Percentiles rank a stretch among this genome's conserved stretches.
Conservation (phyloP, 116 monocot species). For the Zostera marina region DNA sequence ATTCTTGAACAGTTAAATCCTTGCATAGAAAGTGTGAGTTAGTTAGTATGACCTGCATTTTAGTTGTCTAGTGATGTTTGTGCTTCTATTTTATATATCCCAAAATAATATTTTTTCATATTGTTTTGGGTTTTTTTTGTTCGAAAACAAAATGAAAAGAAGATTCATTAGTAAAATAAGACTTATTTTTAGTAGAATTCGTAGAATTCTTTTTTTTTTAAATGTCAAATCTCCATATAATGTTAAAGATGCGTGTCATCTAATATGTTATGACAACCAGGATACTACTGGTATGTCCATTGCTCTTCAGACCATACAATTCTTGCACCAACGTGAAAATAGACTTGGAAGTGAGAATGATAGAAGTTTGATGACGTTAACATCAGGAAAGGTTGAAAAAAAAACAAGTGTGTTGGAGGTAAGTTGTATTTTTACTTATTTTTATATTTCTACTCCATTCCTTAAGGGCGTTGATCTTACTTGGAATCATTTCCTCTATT, state of each 20-base stretch:
- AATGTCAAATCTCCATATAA: too few relatives aligned
- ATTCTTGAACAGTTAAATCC: too few relatives aligned
- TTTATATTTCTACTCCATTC: neutral
- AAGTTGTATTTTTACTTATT: neutral
- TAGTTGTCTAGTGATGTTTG: too few relatives aligned
- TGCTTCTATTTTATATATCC: too few relatives aligned
- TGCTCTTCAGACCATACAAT: conserved; percentile 10
- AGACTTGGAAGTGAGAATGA: conserved; percentile 43
- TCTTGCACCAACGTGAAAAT: conserved; percentile 15
- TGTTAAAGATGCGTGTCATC: neutral
- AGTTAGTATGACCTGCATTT: too few relatives aligned
- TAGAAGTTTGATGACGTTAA: conserved; percentile 47
- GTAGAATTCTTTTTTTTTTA: too few relatives aligned
- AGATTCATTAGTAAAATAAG: too few relatives aligned
- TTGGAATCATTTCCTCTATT: neutral
- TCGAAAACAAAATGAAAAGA: too few relatives aligned
- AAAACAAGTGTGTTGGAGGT: neutral
- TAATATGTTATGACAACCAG: conserved; percentile 19
- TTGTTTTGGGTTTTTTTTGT: too few relatives aligned
- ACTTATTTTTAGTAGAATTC: too few relatives aligned
- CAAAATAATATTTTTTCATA: too few relatives aligned
- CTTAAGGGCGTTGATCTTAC: neutral
- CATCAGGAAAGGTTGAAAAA: conserved; percentile 15
- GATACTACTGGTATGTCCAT: conserved; percentile 21
- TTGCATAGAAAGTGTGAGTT: too few relatives aligned